Conservation (phyloP, 306 rosid species). For the Ceratonia siliqua region DNA sequence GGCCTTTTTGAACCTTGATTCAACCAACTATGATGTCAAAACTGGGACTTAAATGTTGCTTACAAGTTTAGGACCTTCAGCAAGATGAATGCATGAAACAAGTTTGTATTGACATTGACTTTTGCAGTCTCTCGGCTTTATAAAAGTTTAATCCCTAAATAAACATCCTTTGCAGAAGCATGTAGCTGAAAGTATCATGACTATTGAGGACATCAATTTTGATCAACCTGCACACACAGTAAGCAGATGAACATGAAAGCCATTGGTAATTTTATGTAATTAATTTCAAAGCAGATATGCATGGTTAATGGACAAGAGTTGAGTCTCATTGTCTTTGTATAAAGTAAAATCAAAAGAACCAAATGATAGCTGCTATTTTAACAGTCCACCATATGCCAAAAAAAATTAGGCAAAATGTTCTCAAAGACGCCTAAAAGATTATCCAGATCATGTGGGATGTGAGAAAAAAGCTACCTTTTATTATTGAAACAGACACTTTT, state of each 20-base stretch:
- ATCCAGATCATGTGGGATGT: no score
- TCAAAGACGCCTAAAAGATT: neutral
- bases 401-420: neutral
- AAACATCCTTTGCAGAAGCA: neutral
- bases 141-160: neutral
- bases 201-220: neutral
- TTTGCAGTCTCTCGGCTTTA: neutral
- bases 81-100: neutral
- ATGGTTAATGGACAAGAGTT: neutral
- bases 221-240: neutral
- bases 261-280: neutral
- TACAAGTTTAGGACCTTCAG: neutral
- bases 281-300: neutral
- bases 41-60: neutral
- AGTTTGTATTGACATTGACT: neutral
- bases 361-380: neutral
- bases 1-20: conserved; percentile 37
- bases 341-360: neutral
- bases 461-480: neutral
- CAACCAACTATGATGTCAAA: neutral
- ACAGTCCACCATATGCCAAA: neutral
- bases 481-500: neutral
- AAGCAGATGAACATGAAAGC: neutral
- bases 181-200: neutral
- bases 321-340: neutral